These are phyloP conservation scores for Allomyces javanicus DNA, from an alignment of 192 early-diverging fungal genomes.

Conservation along the genomic window DNA sequence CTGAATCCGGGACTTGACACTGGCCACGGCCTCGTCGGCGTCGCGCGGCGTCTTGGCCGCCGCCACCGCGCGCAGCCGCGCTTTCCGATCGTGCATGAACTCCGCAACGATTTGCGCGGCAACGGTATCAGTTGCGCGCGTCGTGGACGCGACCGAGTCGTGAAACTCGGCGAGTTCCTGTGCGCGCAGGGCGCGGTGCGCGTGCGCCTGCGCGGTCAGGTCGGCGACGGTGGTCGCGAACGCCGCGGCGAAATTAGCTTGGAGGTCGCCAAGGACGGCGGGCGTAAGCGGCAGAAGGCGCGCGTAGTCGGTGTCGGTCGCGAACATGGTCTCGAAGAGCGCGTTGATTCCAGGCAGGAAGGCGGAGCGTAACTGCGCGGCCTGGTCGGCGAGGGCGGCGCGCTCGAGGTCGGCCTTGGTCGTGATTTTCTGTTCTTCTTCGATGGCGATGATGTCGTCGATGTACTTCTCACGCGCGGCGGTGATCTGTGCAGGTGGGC, in stretches of 20 bases:
- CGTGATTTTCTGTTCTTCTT: constrained; percentile 37
- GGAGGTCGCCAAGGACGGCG: constrained; percentile 21
- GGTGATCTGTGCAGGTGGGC: constrained; percentile 13
- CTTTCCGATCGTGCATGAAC: constrained; percentile 31
- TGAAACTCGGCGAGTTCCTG: constrained; percentile 23
- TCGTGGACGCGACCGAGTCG: constrained; percentile 15
- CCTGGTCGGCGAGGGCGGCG: not conserved
- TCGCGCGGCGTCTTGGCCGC: constrained; percentile 13
- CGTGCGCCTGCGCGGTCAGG: constrained; percentile 24
- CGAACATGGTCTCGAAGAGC: constrained; percentile 34
- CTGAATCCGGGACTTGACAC: constrained; percentile 15
- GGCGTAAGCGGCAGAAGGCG: constrained; percentile 16
- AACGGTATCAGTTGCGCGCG: constrained; percentile 22
- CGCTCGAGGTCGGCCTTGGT: not conserved
- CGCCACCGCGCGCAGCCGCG: constrained; percentile 11
- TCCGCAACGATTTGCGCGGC: constrained; percentile 18
- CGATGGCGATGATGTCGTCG: constrained; percentile 37
- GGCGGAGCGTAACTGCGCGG: not conserved
- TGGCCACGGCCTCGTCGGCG: constrained; percentile 10
- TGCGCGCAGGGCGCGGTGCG: constrained; percentile 18
- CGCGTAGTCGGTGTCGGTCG: constrained; percentile 29
- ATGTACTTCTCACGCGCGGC: constrained; percentile 35
- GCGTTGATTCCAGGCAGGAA: constrained; percentile 20
- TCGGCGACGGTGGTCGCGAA: constrained; percentile 33
- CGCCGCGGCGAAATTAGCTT: constrained; percentile 32